Evolutionary conservation across 108 stramenopile species (phyloP), one percentile per base, ranked within the genome.

Genomic region (Cyclotella choctawhatcheeana): DNA sequence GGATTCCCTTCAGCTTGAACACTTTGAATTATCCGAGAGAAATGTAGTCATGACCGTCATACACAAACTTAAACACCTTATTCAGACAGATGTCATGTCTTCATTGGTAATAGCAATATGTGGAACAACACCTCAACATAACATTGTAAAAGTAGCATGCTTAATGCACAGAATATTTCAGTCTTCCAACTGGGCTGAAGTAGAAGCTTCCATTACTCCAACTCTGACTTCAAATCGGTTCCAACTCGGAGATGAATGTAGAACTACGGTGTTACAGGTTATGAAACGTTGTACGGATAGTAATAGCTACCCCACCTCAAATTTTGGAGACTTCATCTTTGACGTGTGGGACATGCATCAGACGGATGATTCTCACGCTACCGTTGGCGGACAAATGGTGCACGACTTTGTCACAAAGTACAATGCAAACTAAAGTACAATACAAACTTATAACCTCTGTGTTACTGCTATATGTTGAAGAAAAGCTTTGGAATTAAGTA

Each of bases 311-410:
- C 50, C 61, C 6, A 18, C 64, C 5, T 44, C 64, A 33, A 65
- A 58, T 17, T 74, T 74, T 65, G 64, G 30, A 35, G 45, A 64
- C 43, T 31, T 74, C 40, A 66, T 74, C 34, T 29, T 32, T 22
- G 73, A 74, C 22, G 55, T 66, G 26, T 74, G 73, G 73, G 6
- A 37, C 6, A 58, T 74, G 73, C 73, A 74, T 50, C 73, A 74
- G 51, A 74, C 64, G 1, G 73, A 74, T 66, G 73, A 74, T 56
- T 66, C 73, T 3, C 64, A 64, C 16, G 64, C 54, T 8, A 66
- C 58, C 40, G 73, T 64, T 5, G 56, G 73, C 21, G 73, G 64
- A 47, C 64, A 74, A 47, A 56, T 64, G 21, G 73, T 74, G 22
- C 56, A 33, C 64, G 56, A 74, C 17, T 74, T 74, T 30, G 56